Evolutionary conservation across 2,329 filamentous ascomycete species (phyloP).

Genomic region (Penicillium sp.): DNA sequence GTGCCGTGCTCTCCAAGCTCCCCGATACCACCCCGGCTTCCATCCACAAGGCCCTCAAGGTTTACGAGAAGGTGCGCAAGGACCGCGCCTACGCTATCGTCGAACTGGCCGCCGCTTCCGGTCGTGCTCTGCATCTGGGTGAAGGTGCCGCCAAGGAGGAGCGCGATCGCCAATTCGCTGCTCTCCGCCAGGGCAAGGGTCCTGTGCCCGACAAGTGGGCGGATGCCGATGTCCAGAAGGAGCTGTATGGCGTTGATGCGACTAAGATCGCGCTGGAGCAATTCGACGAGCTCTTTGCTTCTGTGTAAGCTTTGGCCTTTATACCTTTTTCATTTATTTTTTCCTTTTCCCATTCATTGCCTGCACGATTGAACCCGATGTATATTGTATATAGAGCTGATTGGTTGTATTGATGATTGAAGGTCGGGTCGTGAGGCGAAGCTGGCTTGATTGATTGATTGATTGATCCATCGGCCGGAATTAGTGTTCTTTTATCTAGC

Average conservation of each 20-base stretch:
- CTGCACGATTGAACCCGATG: too few species aligned
- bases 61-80: constrained; percentile 51
- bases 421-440: too few species aligned
- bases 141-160: constrained; percentile 52
- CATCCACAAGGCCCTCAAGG: constrained; percentile 46
- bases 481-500: too few species aligned
- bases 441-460: too few species aligned
- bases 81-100: constrained; percentile 50
- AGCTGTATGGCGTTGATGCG: constrained; percentile 58
- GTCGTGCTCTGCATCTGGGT: constrained; percentile 49
- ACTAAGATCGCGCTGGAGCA: constrained; percentile 46
- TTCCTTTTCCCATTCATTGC: too few species aligned
- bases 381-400: too few species aligned
- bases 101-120: constrained; percentile 48
- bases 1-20: constrained; percentile 43
- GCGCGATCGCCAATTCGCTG: constrained; percentile 49
- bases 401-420: too few species aligned
- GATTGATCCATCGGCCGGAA: too few species aligned
- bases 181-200: constrained; percentile 43
- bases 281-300: constrained; percentile 47
- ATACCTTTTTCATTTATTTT: too few species aligned
- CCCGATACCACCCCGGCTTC: constrained; percentile 40
- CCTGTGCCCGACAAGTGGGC: constrained; percentile 57
- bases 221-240: constrained; percentile 58
- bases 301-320: constrained; percentile 15